Base-by-base conservation (phyloP, 108 stramenopile genomes). In the Pelagomonas calceolata region DNA sequence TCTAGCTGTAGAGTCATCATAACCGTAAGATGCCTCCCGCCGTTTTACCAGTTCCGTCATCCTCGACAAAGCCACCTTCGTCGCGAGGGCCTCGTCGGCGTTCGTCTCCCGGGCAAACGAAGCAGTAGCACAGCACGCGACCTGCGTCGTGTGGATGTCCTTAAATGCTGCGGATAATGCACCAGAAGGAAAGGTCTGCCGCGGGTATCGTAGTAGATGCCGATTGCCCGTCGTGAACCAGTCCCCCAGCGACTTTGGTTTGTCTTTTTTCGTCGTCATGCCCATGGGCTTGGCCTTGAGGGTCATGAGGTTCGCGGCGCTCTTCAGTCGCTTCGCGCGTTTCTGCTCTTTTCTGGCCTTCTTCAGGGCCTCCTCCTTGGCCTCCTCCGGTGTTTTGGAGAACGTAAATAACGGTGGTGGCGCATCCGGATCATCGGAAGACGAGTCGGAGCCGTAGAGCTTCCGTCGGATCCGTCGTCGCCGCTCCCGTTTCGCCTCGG, bases 261-360 rank as follows among this genome's bases (percentile, higher is more conserved):
- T 26, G 3, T 26, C 51, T 66, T 36, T 26, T 26, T 67, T 69
- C 69, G 5, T 35, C 70, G 26, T 64, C 70, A 5, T 33, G 39
- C 9, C 39, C 39, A 12, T 5, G 39, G 9, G 39, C 39, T 64
- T n/a, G 5, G 64, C 64, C n/a, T 63, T 33, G 34, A 32, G 63
- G 18, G 36, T 17, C 64, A 36, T 31, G 21, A 32, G 51, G 31
- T 14, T 10, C 5, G 43, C 51, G 18, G 34, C 46, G 60, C 43
- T 63, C 63, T 70, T 70, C 70, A 44, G 17, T 4, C 51, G 70
- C 51, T 32, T 4, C 60, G 60, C 60, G 30, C 70, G 31, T 34
- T 26, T 4, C 63, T 33, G 26, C 12, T 70, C 63, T 29, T 70
- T 5, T 32, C 64, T 63, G 12, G 33, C 26, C 64, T 45, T n/a